Percentiles rank a stretch among this genome's conserved stretches.
Conservation (phyloP, 306 rosid genomes). For the Coriaria nepalensis region DNA sequence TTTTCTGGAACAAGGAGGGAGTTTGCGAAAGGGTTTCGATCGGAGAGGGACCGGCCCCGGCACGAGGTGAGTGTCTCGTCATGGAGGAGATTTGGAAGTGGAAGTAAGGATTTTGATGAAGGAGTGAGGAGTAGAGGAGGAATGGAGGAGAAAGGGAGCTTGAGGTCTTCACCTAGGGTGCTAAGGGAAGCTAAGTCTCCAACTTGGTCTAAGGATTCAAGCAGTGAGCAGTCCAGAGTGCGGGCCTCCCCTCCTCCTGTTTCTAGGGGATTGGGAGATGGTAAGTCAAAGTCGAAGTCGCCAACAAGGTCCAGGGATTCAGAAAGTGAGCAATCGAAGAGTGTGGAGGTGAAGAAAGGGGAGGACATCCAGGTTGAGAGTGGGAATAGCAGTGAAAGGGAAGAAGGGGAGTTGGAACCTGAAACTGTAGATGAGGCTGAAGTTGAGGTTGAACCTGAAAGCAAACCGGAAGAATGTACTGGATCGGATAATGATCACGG, state of each 20-base stretch:
- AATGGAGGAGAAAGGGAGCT: conserved; percentile 33
- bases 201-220: conserved; percentile 34
- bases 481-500: conserved; percentile 16
- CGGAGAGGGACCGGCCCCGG: conserved; percentile 81
- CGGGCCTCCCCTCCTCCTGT: conserved; percentile 22
- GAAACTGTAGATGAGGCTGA: conserved; percentile 23
- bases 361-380: conserved; percentile 36
- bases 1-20: conserved; percentile 67
- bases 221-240: conserved; percentile 31
- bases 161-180: conserved; percentile 31
- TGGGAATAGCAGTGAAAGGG: conserved; percentile 59
- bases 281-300: conserved; percentile 29
- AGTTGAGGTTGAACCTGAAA: conserved; percentile 1
- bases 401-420: conserved; percentile 69
- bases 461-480: conserved; percentile 4
- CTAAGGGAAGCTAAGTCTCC: conserved; percentile 59
- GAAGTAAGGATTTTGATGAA: conserved; percentile 70
- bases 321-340: conserved; percentile 75
- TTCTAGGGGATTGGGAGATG: conserved; percentile 20
- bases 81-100: conserved; percentile 64
- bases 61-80: conserved; percentile 78
- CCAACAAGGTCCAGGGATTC: conserved; percentile 87
- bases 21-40: conserved; percentile 84
- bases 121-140: conserved; percentile 34
- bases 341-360: conserved; percentile 63